Evolutionary conservation across 2,329 filamentous ascomycete genomes (phyloP), one percentile per base, ranked within the genome.

Genomic region (Xenosphaeropsis pyriputrescens): DNA sequence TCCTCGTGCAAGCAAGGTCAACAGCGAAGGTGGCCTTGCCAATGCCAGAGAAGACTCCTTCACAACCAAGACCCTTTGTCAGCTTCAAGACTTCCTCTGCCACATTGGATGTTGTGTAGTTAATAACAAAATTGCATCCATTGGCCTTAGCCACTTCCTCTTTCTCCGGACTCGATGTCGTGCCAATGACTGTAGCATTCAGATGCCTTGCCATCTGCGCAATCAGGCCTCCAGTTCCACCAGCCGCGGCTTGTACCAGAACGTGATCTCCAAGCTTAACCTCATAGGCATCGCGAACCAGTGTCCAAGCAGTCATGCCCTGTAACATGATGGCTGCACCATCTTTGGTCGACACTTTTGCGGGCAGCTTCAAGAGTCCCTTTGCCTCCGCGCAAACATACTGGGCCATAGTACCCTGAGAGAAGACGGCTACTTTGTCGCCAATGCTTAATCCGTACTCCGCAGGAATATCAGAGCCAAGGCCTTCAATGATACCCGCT

Each of bases 171-270:
- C 76, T 79, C 34, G 75, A 77, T 0, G 83, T 83, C 5, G 84
- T 88, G 2, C 76, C 85, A 50, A 94, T 89, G 18, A 79, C 75
- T 47, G 72, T 73, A n/a, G 82, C 85, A 1, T 84, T 85, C 2
- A 85, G 64, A 1, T 69, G 63, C 46, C 69, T 70, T 32, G 93
- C 62, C 47, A 93, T 61, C 64, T 91, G 84, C 22, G 74, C 75
- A 30, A 93, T 67, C 57, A 82, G 70, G 33, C 77, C 61, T 0
- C 82, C 83, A 1, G 84, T 81, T n/a, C 85, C 85, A 17, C 85
- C 85, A 0, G 84, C 84, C 0, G 85, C 85, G 0, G 85, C 85
- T 48, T 89, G 84, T 15, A 93, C 73, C 3, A 93, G 70, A 1
- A 85, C 68, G 75, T 80, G 89, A 48, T 91, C 83, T 1, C 78